Base-by-base conservation (phyloP, 1,284 basidiomycete genomes). In the Ceratobasidium theobromae region DNA sequence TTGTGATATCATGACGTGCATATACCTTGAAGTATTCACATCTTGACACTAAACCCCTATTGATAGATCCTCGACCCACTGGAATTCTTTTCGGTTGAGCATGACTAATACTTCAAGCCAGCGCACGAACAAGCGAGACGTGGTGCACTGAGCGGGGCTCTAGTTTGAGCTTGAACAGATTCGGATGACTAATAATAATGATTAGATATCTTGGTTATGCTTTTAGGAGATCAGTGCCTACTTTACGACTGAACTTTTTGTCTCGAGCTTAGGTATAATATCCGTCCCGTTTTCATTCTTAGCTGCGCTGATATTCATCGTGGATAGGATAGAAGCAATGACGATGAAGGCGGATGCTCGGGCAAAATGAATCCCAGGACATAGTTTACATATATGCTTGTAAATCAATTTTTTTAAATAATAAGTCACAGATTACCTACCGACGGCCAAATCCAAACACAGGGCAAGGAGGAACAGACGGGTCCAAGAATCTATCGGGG, bases 401-500 rank as follows among this genome's bases (percentile, higher is more conserved):
- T 3, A 23, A 41, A 21, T 4, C 18, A 4, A 64, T 11, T 12
- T 1, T 21, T 14, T 16, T 4, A 2, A 11, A 25, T 25, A 5
- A 4, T 23, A 11, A 9, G 43, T 14, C 18, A 69, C 6, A 64
- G 16, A 40, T 2, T 18, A 23, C 8, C 4, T 28, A 40, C 65
- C 53, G 53, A 28, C 57, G 43, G 5, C 57, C 57, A 35, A 35
- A 60, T 23, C 57, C 57, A 38, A 60, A 60, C 4, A 28, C 43
- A 49, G 57, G 57, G 21, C 18, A 14, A 32, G 21, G 9, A 27
- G 65, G 52, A 46, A 66, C 52, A 16, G 12, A 54, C 18, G 45
- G 40, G 21, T 60, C 57, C 6, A 67, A 35, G 46, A 57, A 67
- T n/a, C 65, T 38, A n/a, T 57, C 53, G 1, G 65, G 65, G 23